A percentile compares a stretch with the other conserved stretches of the same genome.
Evolutionary conservation across 352 stramenopile species (phyloP).

Genomic region (Globisporangium canariense): DNA sequence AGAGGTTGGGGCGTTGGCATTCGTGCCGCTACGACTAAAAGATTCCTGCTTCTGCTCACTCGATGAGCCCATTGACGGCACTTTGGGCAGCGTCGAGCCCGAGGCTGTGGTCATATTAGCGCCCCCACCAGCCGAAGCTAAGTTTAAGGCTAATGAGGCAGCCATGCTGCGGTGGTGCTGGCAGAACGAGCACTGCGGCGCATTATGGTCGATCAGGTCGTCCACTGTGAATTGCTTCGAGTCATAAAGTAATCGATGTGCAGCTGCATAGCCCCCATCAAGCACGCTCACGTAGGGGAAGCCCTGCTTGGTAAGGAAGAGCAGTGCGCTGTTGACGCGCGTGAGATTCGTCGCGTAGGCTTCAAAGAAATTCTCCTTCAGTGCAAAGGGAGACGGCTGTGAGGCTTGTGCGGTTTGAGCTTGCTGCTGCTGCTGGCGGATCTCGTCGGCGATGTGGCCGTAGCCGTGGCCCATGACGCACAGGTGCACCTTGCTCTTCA

Average conservation of each 20-base stretch:
- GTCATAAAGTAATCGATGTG: constrained; percentile 47
- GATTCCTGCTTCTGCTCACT: constrained; percentile 12
- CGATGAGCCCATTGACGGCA: not conserved
- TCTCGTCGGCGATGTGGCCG: constrained; percentile 54
- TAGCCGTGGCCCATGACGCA: constrained; percentile 82
- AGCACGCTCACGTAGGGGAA: constrained; percentile 78
- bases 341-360: constrained; percentile 62
- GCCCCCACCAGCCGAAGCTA: not conserved
- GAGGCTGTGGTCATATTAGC: not conserved
- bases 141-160: not conserved
- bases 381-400: constrained; percentile 36
- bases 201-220: constrained; percentile 75
- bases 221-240: constrained; percentile 55
- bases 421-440: constrained; percentile 30
- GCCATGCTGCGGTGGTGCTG: constrained; percentile 42
- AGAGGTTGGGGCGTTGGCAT: not conserved
- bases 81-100: not conserved
- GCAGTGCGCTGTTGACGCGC: constrained; percentile 59
- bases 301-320: constrained; percentile 70
- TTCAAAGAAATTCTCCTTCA: constrained; percentile 60
- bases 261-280: constrained; percentile 63
- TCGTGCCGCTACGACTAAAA: not conserved
- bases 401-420: constrained; percentile 9
- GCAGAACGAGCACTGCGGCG: constrained; percentile 54
- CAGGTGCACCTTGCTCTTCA: constrained; percentile 69